These are phyloP conservation scores for Escallonia rubra DNA, from an alignment of 129 eudicot species.

Conservation along the genomic window DNA sequence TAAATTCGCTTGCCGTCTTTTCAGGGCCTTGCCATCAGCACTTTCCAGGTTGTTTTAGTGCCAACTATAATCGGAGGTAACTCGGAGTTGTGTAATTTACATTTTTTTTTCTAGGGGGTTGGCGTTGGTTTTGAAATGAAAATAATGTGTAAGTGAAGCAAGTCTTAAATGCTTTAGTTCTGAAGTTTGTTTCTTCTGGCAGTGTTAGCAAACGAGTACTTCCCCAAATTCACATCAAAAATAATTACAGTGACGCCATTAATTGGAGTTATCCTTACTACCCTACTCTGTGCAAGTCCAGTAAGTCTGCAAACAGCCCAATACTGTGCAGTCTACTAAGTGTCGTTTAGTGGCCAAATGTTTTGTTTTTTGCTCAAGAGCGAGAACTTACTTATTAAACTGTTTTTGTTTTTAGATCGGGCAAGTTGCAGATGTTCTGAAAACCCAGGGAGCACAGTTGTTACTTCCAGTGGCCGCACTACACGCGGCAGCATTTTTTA, in stretches of 20 bases:
- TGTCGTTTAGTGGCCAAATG: no score
- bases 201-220: slow-evolving; percentile 82
- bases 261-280: slow-evolving; percentile 89
- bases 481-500: slow-evolving; percentile 84
- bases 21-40: slow-evolving; percentile 98
- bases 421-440: slow-evolving; percentile 92
- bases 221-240: slow-evolving; percentile 91
- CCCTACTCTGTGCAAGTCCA: slow-evolving; percentile 99
- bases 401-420: slow-evolving; percentile 57
- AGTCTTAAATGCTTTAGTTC: background rate
- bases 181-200: slow-evolving; percentile 25
- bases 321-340: background rate
- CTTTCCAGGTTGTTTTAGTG: slow-evolving; percentile 90
- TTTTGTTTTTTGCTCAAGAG: slow-evolving; percentile 2
- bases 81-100: slow-evolving; percentile 11
- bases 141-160: background rate
- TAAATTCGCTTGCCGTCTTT: background rate
- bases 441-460: slow-evolving; percentile 82
- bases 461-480: slow-evolving; percentile 74
- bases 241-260: slow-evolving; percentile 87
- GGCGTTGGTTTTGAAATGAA: background rate
- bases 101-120: background rate
- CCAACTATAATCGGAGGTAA: slow-evolving; percentile 96
- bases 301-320: slow-evolving; percentile 42
- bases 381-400: background rate